Evolutionary conservation across 2,329 filamentous ascomycete species (phyloP).

Genomic region (Fusarium circinatum): DNA sequence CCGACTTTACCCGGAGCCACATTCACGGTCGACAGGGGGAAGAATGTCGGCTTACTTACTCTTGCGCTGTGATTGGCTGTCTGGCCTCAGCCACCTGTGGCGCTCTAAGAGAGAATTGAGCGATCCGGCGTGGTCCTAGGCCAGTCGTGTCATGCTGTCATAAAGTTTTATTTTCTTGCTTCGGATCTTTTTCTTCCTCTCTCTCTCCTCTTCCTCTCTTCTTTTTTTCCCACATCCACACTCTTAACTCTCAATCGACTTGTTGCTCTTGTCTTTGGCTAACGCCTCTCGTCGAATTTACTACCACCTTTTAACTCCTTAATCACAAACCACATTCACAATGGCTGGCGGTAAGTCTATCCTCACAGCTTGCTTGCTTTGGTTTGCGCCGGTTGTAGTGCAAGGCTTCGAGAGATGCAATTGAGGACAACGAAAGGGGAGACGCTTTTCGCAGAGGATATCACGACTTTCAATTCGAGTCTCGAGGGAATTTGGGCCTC

Average conservation of each 20-base stretch:
- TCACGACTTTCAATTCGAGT: conserved; percentile 5
- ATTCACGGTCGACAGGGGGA: conserved; percentile 11
- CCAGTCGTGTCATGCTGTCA: conserved; percentile 53
- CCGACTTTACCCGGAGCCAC: conserved; percentile 51
- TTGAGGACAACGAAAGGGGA: conserved; percentile 23
- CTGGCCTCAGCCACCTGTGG: conserved; percentile 33
- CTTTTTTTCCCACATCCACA: conserved; percentile 31
- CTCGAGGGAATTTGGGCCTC: not conserved
- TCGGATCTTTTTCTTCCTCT: conserved; percentile 37
- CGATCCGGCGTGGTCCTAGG: conserved; percentile 5
- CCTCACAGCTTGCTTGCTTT: not conserved
- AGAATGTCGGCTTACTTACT: conserved; percentile 25
- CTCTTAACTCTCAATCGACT: conserved; percentile 15
- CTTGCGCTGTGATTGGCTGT: conserved; percentile 51
- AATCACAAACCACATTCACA: conserved; percentile 46
- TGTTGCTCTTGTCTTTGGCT: conserved; percentile 23
- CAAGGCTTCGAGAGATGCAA: conserved; percentile 28
- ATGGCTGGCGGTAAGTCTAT: conserved; percentile 59
- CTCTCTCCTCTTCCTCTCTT: conserved; percentile 33
- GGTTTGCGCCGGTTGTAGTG: conserved; percentile 16
- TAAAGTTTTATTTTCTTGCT: conserved; percentile 50
- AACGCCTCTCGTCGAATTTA: conserved; percentile 31
- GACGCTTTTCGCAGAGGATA: conserved; percentile 6
- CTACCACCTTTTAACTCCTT: conserved; percentile 27
- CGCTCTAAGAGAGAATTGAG: conserved; percentile 20